Base-by-base conservation (phyloP, 345 rosid genomes). In the rapeseed (Brassica napus) region DNA sequence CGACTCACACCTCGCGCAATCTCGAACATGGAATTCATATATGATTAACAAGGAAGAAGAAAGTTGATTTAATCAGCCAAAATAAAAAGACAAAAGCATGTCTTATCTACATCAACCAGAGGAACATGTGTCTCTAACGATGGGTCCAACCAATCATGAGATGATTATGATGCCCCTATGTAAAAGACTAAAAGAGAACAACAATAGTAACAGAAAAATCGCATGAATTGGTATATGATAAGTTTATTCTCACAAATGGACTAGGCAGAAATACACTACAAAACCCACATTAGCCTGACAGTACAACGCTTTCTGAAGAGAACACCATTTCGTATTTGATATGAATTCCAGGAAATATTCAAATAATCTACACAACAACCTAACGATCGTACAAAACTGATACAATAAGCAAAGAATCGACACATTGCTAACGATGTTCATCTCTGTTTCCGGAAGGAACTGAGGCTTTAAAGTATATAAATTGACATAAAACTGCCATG, bases 21-120 rank as follows among this genome's bases (percentile, higher is more conserved):
- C 30, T 26, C 30, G 0, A 26, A 26, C 30, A 26, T 26, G 3
- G 30, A 26, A 26, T 26, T 2, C 30, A 26, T 3, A 26, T 47
- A 42, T 59, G 54, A 60, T 3, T 18, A 65, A 37, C 39, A 55
- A 42, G 39, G 77, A 78, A 58, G 55, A 72, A 47, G 11, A 59
- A 61, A 68, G 8, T 32, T 4, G 15, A 60, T 68, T 44, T 34
- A 10, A 67, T 34, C 65, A 67, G 69, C 16, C 74, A 59, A 11
- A 34, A 2, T 23, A 34, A 21, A 21, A 68, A 1, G 42, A 35
- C 64, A 24, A 64, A 68, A 34, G 1, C 67, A 79, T 77, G 89
- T 96, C 98, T 94, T 94, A 85, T 94, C 99, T 86, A 92, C 93
- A 74, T 94, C 98, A 76, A 84, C 98, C 82, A 94, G 82, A 44